phyloP scores from a whole-genome alignment of 805 yeast species.

The Blastobotrys muscicola region DNA sequence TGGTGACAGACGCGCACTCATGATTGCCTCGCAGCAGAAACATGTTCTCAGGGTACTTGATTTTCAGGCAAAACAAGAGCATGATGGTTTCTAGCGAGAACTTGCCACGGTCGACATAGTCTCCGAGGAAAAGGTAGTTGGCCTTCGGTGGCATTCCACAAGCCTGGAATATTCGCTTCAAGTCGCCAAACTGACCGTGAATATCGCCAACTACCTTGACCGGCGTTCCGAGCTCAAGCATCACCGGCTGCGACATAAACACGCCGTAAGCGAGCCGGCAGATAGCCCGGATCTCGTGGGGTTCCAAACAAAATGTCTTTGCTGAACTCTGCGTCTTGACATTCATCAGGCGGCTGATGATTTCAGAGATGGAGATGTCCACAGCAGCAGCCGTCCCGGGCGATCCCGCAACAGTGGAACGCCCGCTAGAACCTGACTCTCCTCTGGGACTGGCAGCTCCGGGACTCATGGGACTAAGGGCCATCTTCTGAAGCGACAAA shows the following conservation, averaged over 20 bases:
- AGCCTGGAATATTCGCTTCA: constrained; percentile 75
- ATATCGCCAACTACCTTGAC: constrained; percentile 87
- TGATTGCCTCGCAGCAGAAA: constrained; percentile 87
- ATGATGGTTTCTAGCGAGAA: constrained; percentile 86
- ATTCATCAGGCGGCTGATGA: constrained; percentile 74
- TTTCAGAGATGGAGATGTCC: constrained; percentile 53
- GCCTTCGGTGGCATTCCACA: constrained; percentile 93
- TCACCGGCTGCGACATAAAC: constrained; percentile 76
- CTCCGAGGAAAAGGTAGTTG: constrained; percentile 83
- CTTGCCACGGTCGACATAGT: constrained; percentile 92
- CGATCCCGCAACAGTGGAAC: background rate
- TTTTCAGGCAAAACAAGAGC: constrained; percentile 74
- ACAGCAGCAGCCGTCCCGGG: background rate
- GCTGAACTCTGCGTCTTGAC: constrained; percentile 83
- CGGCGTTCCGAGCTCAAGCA: constrained; percentile 74
- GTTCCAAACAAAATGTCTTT: constrained; percentile 65
- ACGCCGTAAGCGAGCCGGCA: constrained; percentile 78
- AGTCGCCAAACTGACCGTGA: constrained; percentile 88
- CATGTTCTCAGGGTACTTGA: constrained; percentile 88
- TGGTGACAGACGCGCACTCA: constrained; percentile 89
- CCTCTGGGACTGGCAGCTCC: background rate
- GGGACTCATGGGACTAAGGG: no score
- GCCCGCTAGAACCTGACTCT: background rate
- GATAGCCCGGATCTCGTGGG: constrained; percentile 67
- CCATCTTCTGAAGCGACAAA: no score